These are phyloP conservation scores for Candida anutae DNA, from an alignment of 1,139 yeast genomes.

Conservation along the genomic window DNA sequence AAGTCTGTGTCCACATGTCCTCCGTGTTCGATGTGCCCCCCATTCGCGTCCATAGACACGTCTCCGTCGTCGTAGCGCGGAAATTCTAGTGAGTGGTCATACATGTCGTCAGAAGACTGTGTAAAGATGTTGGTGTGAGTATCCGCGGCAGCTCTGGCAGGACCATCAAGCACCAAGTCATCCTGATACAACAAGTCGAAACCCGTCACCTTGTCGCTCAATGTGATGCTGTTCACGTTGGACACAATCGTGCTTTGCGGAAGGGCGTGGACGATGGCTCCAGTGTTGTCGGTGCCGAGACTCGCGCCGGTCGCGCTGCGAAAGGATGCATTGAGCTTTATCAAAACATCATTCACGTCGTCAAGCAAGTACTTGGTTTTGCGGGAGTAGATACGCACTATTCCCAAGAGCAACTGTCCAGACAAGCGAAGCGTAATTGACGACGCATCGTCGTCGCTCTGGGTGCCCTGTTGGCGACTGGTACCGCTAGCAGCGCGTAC, in stretches of 20 bases:
- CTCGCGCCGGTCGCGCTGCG: slow-evolving; percentile 30
- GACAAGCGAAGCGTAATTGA: slow-evolving; percentile 69
- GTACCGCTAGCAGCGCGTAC: slow-evolving; percentile 6
- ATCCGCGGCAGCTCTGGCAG: slow-evolving; percentile 14
- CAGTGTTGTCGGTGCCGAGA: slow-evolving; percentile 20
- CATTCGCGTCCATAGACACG: slow-evolving; percentile 26
- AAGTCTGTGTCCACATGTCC: slow-evolving; percentile 11
- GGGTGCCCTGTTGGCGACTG: slow-evolving; percentile 4
- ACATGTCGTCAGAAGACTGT: slow-evolving; percentile 7
- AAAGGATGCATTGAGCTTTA: slow-evolving; percentile 71
- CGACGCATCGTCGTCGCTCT: slow-evolving; percentile 2
- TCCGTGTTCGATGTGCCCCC: slow-evolving; percentile 20
- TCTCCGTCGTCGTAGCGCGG: slow-evolving; percentile 34
- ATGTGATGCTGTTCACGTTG: slow-evolving; percentile 48
- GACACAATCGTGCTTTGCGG: slow-evolving; percentile 44
- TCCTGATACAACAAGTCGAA: slow-evolving; percentile 64
- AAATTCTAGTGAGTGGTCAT: slow-evolving; percentile 51
- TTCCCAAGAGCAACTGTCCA: slow-evolving; percentile 83
- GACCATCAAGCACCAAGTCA: slow-evolving; percentile 51
- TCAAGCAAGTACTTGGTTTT: slow-evolving; percentile 80
- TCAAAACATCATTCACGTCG: slow-evolving; percentile 74
- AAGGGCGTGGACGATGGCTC: slow-evolving; percentile 31
- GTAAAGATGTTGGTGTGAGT: slow-evolving; percentile 9
- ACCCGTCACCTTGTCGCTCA: slow-evolving; percentile 75
- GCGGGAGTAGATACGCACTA: slow-evolving; percentile 79